Base-by-base conservation (phyloP, 2,329 filamentous ascomycete genomes). In the Ophiostoma perfectum region DNA sequence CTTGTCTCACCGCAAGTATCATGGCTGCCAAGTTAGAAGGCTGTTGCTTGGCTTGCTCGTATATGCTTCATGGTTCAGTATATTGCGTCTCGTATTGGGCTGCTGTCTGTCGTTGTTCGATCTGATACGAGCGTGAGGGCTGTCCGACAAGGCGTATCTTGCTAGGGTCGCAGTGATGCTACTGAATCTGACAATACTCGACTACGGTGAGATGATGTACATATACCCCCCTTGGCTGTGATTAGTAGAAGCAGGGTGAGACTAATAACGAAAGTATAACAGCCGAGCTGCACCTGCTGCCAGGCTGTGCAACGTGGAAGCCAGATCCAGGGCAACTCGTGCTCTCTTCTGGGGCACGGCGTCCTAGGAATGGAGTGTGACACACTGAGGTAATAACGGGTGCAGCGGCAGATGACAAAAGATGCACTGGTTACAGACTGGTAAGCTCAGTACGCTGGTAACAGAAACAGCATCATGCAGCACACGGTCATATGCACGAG, bases 341-440 rank as follows among this genome's bases (percentile, higher is more conserved):
- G 55, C 27, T 58, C 14, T 16, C 7, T 5, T 49, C 14, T n/a
- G 6, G 58, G 58, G 36, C 65, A 66, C 27, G 65, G 65, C 47
- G 44, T 66, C 14, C 14, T 55, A 7, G 65, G 65, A 12, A 27
- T 67, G 14, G 45, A 63, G 66, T 2, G 27, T 42, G 58, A 52
- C 41, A 58, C 42, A 67, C 27, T 67, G 66, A 67, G 66, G 27
- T 11, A 38, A 27, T 38, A 63, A 64, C 52, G 42, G 52, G 27
- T 64, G 44, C 41, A 62, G 66, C 27, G 55, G 60, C 41, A 67
- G 47, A 60, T 49, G 60, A 44, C 7, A 44, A 44, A 44, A 12
- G 42, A 44, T 44, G 11, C 42, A 44, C 7, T 27, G 27, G 27
- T 1, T 27, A 27, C 27, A 27, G 27, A 27, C 27, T 27, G 27